phyloP scores from a whole-genome alignment of 2,329 filamentous ascomycete genomes.

The Monilinia aucupariae region DNA sequence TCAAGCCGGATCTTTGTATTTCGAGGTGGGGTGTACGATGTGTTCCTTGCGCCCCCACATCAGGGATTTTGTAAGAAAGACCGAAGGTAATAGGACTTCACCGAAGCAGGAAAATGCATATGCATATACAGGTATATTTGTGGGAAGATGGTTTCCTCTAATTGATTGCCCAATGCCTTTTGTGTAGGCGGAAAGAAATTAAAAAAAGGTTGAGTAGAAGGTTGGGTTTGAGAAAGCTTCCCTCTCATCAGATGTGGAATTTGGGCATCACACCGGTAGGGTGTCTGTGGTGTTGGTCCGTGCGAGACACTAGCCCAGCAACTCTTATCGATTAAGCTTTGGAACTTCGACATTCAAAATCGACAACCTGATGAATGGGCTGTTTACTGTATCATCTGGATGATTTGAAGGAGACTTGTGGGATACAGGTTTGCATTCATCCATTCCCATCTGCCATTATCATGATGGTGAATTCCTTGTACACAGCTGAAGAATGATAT shows the following conservation, averaged over 20 bases:
- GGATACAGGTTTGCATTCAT: not conserved
- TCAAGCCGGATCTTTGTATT: slow-evolving; percentile 22
- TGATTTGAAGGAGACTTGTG: not conserved
- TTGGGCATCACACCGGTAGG: not conserved
- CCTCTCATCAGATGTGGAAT: slow-evolving; percentile 5
- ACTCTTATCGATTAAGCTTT: not conserved
- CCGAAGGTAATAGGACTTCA: slow-evolving; percentile 31
- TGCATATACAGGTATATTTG: slow-evolving; percentile 25
- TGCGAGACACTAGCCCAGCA: not conserved
- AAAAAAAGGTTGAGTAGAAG: not conserved
- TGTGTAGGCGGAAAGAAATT: not conserved
- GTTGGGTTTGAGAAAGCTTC: slow-evolving; percentile 4
- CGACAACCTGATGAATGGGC: too few species aligned
- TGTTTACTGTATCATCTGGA: too few species aligned
- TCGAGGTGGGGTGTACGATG: slow-evolving; percentile 25
- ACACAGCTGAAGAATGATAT: not conserved
- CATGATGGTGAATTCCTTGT: not conserved
- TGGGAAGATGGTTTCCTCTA: not conserved
- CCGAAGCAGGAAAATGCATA: slow-evolving; percentile 36
- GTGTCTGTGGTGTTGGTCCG: not conserved
- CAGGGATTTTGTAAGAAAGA: slow-evolving; percentile 34
- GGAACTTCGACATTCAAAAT: not conserved
- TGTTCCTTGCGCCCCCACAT: slow-evolving; percentile 35
- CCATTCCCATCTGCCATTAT: not conserved
- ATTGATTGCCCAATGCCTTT: not conserved